Evolutionary conservation across 2,329 filamentous ascomycete genomes (phyloP).

Genomic region (Didymella arachidicola): DNA sequence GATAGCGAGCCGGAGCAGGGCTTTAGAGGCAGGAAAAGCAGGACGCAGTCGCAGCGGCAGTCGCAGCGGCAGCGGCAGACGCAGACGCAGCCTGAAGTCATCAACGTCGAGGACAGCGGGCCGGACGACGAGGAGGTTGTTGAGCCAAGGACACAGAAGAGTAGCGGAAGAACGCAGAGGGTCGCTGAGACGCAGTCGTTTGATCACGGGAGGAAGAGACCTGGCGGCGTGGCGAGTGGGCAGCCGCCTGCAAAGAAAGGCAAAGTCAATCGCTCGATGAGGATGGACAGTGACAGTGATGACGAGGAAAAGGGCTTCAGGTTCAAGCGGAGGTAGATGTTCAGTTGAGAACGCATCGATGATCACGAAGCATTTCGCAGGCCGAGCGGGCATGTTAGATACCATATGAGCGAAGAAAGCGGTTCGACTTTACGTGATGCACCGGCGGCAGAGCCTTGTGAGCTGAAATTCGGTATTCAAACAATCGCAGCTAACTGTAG

Average conservation of each 20-base stretch:
- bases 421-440: neutral
- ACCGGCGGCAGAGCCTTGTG: no score
- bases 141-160: slow-evolving; percentile 29
- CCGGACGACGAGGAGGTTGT: slow-evolving; percentile 38
- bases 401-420: slow-evolving; percentile 1
- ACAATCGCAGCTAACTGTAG: neutral
- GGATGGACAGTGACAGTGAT: slow-evolving; percentile 62
- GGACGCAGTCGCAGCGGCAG: slow-evolving; percentile 13
- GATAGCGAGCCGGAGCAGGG: slow-evolving; percentile 41
- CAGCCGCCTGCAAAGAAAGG: slow-evolving; percentile 43
- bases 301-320: slow-evolving; percentile 65
- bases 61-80: slow-evolving; percentile 21
- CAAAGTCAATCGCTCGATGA: slow-evolving; percentile 22
- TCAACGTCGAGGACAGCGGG: slow-evolving; percentile 45
- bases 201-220: slow-evolving; percentile 43
- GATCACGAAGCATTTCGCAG: neutral
- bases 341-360: no score
- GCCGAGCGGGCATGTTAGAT: slow-evolving; percentile 9
- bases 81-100: slow-evolving; percentile 30
- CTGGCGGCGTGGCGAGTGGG: slow-evolving; percentile 31
- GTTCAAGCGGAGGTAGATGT: slow-evolving; percentile 53
- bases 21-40: slow-evolving; percentile 25
- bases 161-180: slow-evolving; percentile 36
- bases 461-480: neutral
- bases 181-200: slow-evolving; percentile 44